phyloP scores from a whole-genome alignment of 2,329 filamentous ascomycete genomes.

The Fusarium chlamydosporum region DNA sequence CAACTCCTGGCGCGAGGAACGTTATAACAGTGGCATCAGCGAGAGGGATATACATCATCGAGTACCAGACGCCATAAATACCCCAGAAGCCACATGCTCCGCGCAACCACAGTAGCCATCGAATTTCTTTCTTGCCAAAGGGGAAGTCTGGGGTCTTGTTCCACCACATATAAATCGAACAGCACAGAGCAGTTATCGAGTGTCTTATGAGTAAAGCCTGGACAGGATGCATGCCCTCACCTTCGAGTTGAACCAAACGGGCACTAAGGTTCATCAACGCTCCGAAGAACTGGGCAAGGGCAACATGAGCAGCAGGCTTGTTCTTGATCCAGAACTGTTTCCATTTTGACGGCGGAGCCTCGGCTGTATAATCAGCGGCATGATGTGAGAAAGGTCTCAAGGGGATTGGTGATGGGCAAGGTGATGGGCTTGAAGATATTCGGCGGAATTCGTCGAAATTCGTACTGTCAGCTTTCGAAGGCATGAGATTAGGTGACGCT shows the following conservation, averaged over 20 bases:
- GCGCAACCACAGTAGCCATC: slow-evolving; percentile 76
- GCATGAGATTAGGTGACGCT: slow-evolving; percentile 25
- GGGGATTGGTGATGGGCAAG: slow-evolving; percentile 46
- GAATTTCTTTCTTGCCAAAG: slow-evolving; percentile 75
- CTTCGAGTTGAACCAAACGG: slow-evolving; percentile 79
- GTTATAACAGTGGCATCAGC: slow-evolving; percentile 92
- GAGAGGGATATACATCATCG: slow-evolving; percentile 81
- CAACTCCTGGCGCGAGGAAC: slow-evolving; percentile 83
- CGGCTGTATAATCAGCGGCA: slow-evolving; percentile 9
- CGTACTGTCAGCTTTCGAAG: slow-evolving; percentile 34
- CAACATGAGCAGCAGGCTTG: slow-evolving; percentile 79
- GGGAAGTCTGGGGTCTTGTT: slow-evolving; percentile 77
- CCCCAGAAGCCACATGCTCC: slow-evolving; percentile 82
- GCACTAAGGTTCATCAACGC: slow-evolving; percentile 88
- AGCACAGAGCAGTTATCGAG: slow-evolving; percentile 77
- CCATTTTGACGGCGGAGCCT: slow-evolving; percentile 47
- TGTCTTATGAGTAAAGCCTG: slow-evolving; percentile 88
- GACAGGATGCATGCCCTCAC: slow-evolving; percentile 82
- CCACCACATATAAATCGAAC: slow-evolving; percentile 81
- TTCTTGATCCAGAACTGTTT: slow-evolving; percentile 72
- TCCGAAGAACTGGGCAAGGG: slow-evolving; percentile 83
- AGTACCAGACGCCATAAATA: slow-evolving; percentile 80
- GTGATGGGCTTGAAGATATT: slow-evolving; percentile 46
- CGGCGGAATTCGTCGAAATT: slow-evolving; percentile 45
- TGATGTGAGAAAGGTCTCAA: slow-evolving; percentile 29